phyloP scores from a whole-genome alignment of 208 protist genomes.

The Leishmania braziliensis region DNA sequence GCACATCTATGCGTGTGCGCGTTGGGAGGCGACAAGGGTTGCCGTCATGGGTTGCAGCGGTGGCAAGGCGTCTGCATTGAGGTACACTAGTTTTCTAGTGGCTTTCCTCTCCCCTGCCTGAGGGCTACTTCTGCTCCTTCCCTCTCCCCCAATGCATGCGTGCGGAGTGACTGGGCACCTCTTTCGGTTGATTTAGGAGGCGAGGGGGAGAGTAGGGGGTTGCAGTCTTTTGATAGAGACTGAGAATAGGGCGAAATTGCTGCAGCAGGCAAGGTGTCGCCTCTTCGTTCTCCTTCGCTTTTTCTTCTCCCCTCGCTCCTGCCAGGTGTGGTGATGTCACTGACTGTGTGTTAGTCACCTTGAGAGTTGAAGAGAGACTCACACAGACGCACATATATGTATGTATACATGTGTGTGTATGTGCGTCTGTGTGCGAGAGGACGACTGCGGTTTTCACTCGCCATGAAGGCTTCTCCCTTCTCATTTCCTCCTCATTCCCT shows the following conservation, averaged over 20 bases:
- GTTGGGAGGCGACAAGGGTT: not conserved
- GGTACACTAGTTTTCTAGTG: not conserved
- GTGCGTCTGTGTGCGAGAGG: not conserved
- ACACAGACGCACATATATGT: not conserved
- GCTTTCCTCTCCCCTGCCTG: not conserved
- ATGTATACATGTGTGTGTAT: not conserved
- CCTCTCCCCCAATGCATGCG: not conserved
- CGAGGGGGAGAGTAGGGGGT: too few relatives aligned
- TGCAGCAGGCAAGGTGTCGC: not conserved
- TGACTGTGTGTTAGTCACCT: not conserved
- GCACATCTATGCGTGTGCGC: not conserved
- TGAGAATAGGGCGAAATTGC: not conserved
- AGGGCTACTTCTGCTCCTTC: not conserved
- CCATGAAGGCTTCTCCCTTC: not conserved
- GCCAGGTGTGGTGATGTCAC: not conserved
- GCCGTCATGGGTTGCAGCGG: not conserved
- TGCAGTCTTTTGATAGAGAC: not conserved
- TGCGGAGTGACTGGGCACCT: not conserved
- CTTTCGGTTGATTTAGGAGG: not conserved
- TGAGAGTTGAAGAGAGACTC: not conserved
- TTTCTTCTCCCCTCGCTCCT: not conserved
- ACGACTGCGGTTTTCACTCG: not conserved
- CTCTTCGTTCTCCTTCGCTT: slow-evolving; percentile 1
- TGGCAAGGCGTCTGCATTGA: not conserved
- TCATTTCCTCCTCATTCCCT: not conserved